These are phyloP conservation scores for Acanthamoeba sp. DNA, from an alignment of 208 protist genomes.

Conservation along the genomic window DNA sequence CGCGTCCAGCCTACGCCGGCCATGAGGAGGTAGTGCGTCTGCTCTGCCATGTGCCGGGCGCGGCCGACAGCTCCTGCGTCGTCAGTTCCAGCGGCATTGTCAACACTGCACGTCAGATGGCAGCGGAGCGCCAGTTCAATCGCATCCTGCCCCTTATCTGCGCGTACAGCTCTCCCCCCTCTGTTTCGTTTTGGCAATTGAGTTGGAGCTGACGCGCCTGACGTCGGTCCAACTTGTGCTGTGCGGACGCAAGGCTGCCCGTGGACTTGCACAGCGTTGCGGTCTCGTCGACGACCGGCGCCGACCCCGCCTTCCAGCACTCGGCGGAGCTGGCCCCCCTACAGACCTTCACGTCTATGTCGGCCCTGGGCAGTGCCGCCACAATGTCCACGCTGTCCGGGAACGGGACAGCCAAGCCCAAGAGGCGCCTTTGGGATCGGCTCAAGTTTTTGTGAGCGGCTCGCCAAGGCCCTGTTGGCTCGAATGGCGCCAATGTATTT, in stretches of 20 bases:
- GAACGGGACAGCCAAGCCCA: neutral
- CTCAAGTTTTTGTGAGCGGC: constrained; percentile 63
- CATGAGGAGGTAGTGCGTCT: constrained; percentile 48
- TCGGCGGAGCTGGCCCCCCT: constrained; percentile 37
- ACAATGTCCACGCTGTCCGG: neutral
- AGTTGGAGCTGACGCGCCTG: neutral
- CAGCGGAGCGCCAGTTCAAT: neutral
- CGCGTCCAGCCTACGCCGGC: neutral
- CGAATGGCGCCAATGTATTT: too few species aligned
- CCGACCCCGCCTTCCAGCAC: neutral
- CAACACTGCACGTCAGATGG: constrained; percentile 48
- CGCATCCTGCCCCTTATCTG: neutral
- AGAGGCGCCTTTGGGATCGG: neutral
- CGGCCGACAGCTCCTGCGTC: neutral
- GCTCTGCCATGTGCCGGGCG: constrained; percentile 25
- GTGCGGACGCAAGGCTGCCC: neutral
- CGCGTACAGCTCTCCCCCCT: neutral
- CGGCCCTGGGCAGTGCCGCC: neutral
- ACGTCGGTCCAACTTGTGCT: neutral
- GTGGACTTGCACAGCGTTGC: neutral
- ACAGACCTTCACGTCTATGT: constrained; percentile 17
- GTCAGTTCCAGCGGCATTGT: constrained; percentile 9
- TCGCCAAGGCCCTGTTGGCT: too few species aligned
- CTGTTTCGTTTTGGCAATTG: too few species aligned
- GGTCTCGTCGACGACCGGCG: neutral